phyloP scores from a whole-genome alignment of 2,329 filamentous ascomycete genomes.

The Fusarium begoniae region DNA sequence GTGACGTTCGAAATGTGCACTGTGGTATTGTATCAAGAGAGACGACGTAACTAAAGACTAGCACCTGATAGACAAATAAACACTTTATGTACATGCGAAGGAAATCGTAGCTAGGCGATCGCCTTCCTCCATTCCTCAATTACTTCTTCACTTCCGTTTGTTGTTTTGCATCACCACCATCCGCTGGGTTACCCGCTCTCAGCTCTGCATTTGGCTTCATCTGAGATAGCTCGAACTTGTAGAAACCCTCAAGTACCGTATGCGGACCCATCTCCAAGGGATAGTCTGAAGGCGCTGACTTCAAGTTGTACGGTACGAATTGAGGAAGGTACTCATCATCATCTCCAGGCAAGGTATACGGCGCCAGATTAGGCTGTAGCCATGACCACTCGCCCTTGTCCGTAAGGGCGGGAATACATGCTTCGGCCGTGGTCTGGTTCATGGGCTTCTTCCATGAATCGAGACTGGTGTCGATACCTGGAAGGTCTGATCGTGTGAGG shows the following conservation, averaged over 20 bases:
- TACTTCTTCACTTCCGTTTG: not conserved
- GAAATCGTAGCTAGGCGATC: too few relatives aligned
- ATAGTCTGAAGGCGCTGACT: not conserved
- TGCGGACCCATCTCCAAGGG: not conserved
- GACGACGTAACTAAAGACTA: too few relatives aligned
- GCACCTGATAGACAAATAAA: too few relatives aligned
- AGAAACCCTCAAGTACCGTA: not conserved
- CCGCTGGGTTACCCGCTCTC: not conserved
- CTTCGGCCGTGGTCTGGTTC: not conserved
- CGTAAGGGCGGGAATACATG: fast-evolving
- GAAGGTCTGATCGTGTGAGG: not conserved
- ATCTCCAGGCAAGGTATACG: not conserved
- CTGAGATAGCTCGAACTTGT: not conserved
- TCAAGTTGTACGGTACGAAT: not conserved
- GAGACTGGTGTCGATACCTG: not conserved
- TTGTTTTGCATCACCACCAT: not conserved
- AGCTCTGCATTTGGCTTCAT: not conserved
- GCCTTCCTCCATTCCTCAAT: too few relatives aligned
- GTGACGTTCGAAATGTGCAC: too few relatives aligned
- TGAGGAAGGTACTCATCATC: not conserved
- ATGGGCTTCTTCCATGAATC: not conserved
- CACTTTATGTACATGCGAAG: too few relatives aligned
- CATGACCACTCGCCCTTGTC: not conserved
- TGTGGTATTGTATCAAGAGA: too few relatives aligned
- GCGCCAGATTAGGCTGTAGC: not conserved